These are phyloP conservation scores for Camellia japonica DNA, from an alignment of 148 eudicot genomes.

Conservation along the genomic window DNA sequence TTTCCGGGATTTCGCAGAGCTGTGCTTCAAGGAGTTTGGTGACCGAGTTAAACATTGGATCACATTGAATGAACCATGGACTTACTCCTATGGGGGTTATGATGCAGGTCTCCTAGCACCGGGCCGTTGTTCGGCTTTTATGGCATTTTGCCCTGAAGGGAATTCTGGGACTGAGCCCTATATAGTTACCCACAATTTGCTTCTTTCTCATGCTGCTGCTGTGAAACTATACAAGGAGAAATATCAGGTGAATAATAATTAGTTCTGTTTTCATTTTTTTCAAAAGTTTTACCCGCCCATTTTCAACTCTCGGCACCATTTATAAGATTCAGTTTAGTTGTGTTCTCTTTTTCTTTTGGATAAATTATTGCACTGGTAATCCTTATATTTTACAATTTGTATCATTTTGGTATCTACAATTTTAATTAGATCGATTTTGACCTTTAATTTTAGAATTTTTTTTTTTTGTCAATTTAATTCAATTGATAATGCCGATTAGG, in stretches of 20 bases:
- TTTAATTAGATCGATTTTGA: no score
- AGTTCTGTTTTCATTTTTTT: no score
- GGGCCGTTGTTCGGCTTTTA: slow-evolving; percentile 18
- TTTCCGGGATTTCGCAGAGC: slow-evolving; percentile 26
- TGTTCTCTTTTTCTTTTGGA: no score
- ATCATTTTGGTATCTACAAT: no score
- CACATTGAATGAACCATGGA: slow-evolving; percentile 32
- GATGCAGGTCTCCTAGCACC: slow-evolving; percentile 14
- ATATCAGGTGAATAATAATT: slow-evolving; percentile 20
- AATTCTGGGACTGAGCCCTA: slow-evolving; percentile 18
- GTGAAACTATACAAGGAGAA: slow-evolving; percentile 23
- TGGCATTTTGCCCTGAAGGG: neutral
- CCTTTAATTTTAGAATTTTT: no score
- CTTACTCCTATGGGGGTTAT: slow-evolving; percentile 19
- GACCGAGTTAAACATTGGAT: slow-evolving; percentile 36
- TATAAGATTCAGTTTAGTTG: no score
- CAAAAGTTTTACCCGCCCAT: no score
- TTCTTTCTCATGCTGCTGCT: slow-evolving; percentile 29
- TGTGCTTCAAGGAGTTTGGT: slow-evolving; percentile 35
- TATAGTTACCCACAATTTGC: slow-evolving; percentile 24
- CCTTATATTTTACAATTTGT: no score
- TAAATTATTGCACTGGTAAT: no score
- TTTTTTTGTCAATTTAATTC: no score
- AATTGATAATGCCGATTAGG: no score
- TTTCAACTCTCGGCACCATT: no score